Evolutionary conservation across 176 grass and related monocot species (phyloP).

Genomic region (Pontederia paniculata): DNA sequence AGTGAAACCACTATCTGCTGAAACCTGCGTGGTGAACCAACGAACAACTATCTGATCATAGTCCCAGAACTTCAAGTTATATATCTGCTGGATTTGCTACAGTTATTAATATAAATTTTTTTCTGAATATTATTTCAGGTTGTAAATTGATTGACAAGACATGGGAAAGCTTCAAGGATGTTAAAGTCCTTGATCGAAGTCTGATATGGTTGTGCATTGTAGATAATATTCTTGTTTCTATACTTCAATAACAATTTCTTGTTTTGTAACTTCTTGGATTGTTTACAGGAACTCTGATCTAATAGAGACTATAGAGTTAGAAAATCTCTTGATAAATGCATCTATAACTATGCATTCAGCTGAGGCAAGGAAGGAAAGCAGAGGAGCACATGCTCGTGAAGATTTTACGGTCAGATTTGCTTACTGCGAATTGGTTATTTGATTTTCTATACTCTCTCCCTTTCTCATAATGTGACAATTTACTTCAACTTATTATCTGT

Average conservation of each 20-base stretch:
- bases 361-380: conserved; percentile 88
- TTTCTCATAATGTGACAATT: not conserved
- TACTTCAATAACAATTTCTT: not conserved
- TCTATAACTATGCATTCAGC: conserved; percentile 88
- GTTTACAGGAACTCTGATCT: conserved; percentile 78
- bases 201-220: conserved; percentile 62
- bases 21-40: not conserved
- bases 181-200: conserved; percentile 59
- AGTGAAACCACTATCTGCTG: not conserved
- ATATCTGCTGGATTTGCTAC: conserved; percentile 1
- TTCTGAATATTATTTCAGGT: conserved; percentile 26
- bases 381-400: conserved; percentile 93
- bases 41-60: not conserved
- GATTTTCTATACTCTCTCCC: conserved; percentile 1
- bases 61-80: not conserved
- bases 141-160: conserved; percentile 57
- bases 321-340: conserved; percentile 95
- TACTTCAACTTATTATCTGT: no score
- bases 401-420: conserved; percentile 60
- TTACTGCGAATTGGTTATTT: conserved; percentile 10
- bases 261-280: not conserved
- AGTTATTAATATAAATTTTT: not conserved
- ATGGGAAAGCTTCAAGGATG: conserved; percentile 53
- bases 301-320: conserved; percentile 83
- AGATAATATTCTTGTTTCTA: not conserved